phyloP scores from a whole-genome alignment of 2,329 filamentous ascomycete genomes.

The Alternaria incomplexa region DNA sequence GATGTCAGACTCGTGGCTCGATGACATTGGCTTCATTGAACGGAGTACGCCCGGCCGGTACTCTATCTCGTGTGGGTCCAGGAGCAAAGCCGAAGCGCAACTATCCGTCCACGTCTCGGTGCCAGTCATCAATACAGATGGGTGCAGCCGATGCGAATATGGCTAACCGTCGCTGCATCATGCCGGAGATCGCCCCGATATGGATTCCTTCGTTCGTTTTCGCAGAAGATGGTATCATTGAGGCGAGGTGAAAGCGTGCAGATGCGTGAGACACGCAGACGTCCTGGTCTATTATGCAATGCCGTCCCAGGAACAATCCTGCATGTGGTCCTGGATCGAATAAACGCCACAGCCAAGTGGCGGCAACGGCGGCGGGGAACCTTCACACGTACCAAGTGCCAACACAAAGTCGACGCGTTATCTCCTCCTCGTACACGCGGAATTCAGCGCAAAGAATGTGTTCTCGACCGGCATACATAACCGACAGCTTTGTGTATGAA shows the following conservation, averaged over 20 bases:
- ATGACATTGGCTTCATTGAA: not conserved
- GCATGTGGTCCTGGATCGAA: not conserved
- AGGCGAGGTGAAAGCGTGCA: not conserved
- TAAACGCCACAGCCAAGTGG: constrained; percentile 3
- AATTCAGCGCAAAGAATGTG: constrained; percentile 5
- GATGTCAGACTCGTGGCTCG: not conserved
- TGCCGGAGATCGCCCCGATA: not conserved
- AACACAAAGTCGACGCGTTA: not conserved
- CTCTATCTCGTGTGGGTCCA: not conserved
- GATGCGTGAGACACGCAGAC: constrained; percentile 4
- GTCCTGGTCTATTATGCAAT: constrained; percentile 5
- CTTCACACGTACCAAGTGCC: not conserved
- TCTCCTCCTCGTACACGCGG: constrained; percentile 4
- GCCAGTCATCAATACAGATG: not conserved
- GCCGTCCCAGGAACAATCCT: constrained; percentile 1
- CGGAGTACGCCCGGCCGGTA: not conserved
- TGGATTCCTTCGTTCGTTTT: not conserved
- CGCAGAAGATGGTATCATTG: not conserved
- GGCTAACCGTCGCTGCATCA: constrained; percentile 4
- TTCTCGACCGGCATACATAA: constrained; percentile 6
- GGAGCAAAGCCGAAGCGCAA: not conserved
- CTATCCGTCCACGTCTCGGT: not conserved
- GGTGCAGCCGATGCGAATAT: not conserved
- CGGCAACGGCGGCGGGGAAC: constrained; percentile 1
- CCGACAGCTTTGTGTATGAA: constrained; percentile 1